Evolutionary conservation across 495 filamentous ascomycete species (phyloP), one percentile per base, ranked within the genome.

Genomic region (Tuber brumale): DNA sequence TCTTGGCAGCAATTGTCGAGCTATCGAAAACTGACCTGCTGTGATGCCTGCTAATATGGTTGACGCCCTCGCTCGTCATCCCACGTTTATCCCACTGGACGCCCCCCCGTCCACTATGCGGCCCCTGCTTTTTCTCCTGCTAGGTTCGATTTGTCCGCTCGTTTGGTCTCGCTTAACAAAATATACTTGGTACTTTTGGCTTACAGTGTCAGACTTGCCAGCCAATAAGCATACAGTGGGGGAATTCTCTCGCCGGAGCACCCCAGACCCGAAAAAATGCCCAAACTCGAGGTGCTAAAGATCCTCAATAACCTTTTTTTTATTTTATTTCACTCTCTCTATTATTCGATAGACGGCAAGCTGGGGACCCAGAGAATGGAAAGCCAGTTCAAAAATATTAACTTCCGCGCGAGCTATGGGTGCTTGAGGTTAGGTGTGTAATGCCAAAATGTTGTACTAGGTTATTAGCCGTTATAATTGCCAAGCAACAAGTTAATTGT

Each of bases 61-160:
- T 76, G 72, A 75, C 70, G 66, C 78, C 76, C 77, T 51, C 70
- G 70, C 78, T 76, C 72, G 43, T 48, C 66, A 45, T 74, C 70
- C 45, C 70, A 79, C 45, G 69, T 69, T 23, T 5, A 66, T 27
- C 57, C 57, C 27, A 5, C n/a, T 66, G 31, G n/a, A 66, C 0
- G 57, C 57, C 57, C 57, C 57, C 61, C 70, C 72, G 76, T 75
- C 76, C 76, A 57, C 78, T 46, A 73, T 80, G 73, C 70, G 78
- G 78, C 78, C 76, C 78, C 73, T 79, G 77, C 77, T 79, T 75
- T 72, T 69, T 37, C 42, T 0, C 31, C 7, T 71, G 45, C 66
- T n/a, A 19, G 10, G 70, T 37, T 57, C 39, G 35, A 41, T 42
- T 41, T 10, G 14, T 70, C 70, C 41, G 43, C 35, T 57, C 42